Conservation (phyloP, 306 rosid genomes). For the Prunus armeniaca region DNA sequence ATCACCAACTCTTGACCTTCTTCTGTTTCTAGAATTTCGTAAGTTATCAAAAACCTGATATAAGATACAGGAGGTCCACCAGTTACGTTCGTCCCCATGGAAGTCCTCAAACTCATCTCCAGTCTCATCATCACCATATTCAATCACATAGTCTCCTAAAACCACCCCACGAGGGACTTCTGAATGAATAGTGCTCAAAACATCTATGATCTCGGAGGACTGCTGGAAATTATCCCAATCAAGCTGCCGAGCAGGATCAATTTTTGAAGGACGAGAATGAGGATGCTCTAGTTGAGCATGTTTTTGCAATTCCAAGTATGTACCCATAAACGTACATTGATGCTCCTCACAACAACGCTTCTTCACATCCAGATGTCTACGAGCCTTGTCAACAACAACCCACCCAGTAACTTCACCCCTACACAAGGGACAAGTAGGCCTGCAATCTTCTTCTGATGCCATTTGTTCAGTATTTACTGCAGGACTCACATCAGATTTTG, state of each 20-base stretch:
- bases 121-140: slow-evolving; percentile 81
- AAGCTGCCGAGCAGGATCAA: slow-evolving; percentile 90
- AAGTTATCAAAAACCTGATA: slow-evolving; percentile 88
- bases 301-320: slow-evolving; percentile 65
- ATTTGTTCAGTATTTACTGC: slow-evolving; percentile 32
- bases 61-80: slow-evolving; percentile 98
- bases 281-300: slow-evolving; percentile 91
- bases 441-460: slow-evolving; percentile 43
- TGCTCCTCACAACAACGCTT: slow-evolving; percentile 82
- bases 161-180: slow-evolving; percentile 91
- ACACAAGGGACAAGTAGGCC: slow-evolving; percentile 83
- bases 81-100: slow-evolving; percentile 76
- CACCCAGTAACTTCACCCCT: slow-evolving; percentile 92
- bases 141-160: slow-evolving; percentile 92
- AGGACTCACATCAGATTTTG: slow-evolving; percentile 36
- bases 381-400: slow-evolving; percentile 67
- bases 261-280: slow-evolving; percentile 79
- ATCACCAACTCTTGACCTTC: slow-evolving; percentile 67
- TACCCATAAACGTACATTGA: slow-evolving; percentile 66
- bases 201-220: slow-evolving; percentile 93
- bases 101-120: slow-evolving; percentile 88
- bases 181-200: slow-evolving; percentile 91
- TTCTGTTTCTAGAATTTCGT: slow-evolving; percentile 82
- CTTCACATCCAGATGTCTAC: slow-evolving; percentile 68
- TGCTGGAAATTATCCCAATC: slow-evolving; percentile 99